Evolutionary conservation across 2,329 filamentous ascomycete species (phyloP), one percentile per base, ranked within the genome.

Genomic region (Talaromyces islandicus): DNA sequence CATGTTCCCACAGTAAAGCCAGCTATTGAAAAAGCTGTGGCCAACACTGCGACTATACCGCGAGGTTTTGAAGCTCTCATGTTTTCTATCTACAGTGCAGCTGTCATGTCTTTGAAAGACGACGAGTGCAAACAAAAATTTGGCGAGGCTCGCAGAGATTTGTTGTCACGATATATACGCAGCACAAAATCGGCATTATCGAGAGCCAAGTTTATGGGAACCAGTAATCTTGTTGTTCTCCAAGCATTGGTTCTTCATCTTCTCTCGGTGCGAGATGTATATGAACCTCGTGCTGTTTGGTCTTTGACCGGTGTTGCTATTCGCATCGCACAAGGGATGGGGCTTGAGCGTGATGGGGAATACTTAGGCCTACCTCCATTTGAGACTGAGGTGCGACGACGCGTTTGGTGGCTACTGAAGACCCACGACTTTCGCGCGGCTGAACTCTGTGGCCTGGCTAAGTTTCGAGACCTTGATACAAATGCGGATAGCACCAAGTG

Each of bases 361-460:
- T 70, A 73, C 30, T 80, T 82, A 61, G 73, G 73, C 1, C 68
- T 83, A 55, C 70, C 73, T 12, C 77, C 77, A 0, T 81, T 80
- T 61, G 80, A 83, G 56, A 78, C 77, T 0, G 80, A 83, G 63
- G 79, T 83, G 73, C 77, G 81, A 38, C 76, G 81, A 41, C 75
- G 81, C 25, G 61, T 82, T 29, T 83, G 81, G 81, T 81, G 78
- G 75, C 77, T 80, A 61, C 74, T 83, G 27, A 72, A 70, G 56
- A 66, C 79, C 19, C 65, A 82, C 57, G 80, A 83, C 68, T 69
- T 75, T 38, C 75, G 78, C n/a, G 70, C 77, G 6, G 74, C 78
- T 9, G 80, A 82, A 63, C 78, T 81, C 59, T 77, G 81, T 59
- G 80, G 80, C 5, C 73, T 73, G 5, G 78, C 80, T 61, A 72